phyloP scores from a whole-genome alignment of 495 filamentous ascomycete species.

The Trichoderma orchidacearum region DNA sequence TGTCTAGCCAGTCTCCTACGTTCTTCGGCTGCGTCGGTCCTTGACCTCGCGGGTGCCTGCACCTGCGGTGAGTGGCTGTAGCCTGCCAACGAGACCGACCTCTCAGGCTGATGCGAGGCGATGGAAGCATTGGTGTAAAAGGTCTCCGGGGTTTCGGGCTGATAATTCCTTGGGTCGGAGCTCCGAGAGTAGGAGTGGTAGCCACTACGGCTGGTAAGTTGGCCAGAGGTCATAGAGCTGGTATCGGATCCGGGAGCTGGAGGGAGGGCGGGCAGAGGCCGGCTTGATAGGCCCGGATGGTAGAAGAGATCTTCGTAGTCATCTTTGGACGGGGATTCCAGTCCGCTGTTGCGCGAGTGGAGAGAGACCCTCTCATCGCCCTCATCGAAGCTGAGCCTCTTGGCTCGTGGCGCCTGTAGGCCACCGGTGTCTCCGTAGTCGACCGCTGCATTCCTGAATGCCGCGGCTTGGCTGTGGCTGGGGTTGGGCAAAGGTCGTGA shows the following conservation, averaged over 20 bases:
- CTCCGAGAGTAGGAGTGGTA: conserved; percentile 27
- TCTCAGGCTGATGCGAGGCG: conserved; percentile 46
- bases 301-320: conserved; percentile 86
- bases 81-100: conserved; percentile 73
- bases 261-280: conserved; percentile 74
- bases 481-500: conserved; percentile 20
- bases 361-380: conserved; percentile 61
- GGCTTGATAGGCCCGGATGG: conserved; percentile 60
- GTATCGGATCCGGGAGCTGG: conserved; percentile 25
- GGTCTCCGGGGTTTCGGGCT: conserved; percentile 17
- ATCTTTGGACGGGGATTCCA: conserved; percentile 43
- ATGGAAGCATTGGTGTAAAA: conserved; percentile 12
- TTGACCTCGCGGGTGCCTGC: conserved; percentile 72
- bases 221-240: conserved; percentile 21
- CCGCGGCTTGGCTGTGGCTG: conserved; percentile 11
- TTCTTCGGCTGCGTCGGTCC: conserved; percentile 78
- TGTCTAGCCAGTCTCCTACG: conserved; percentile 34
- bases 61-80: conserved; percentile 71
- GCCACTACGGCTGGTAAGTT: conserved; percentile 17
- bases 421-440: conserved; percentile 83
- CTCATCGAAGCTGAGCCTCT: conserved; percentile 82
- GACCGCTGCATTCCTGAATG: conserved; percentile 26
- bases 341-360: conserved; percentile 37
- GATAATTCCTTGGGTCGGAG: conserved; percentile 20
- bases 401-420: conserved; percentile 53